These are phyloP conservation scores for Arachis monticola DNA, from an alignment of 331 rosid species.

Conservation along the genomic window DNA sequence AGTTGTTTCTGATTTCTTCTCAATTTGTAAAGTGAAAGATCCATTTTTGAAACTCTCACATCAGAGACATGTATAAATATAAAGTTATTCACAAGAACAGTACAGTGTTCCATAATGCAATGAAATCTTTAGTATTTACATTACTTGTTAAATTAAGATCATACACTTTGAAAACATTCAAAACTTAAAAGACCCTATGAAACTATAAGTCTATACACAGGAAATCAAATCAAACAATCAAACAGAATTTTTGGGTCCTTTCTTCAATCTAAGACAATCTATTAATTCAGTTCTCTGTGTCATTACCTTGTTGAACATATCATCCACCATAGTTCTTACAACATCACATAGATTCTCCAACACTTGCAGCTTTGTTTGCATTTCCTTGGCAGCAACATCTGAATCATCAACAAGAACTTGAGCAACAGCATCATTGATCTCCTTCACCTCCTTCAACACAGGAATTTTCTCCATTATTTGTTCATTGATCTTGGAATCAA, in stretches of 20 bases:
- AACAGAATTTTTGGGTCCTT: constrained; percentile 37
- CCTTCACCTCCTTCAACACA: constrained; percentile 56
- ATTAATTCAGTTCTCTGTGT: constrained; percentile 65
- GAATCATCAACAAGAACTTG: constrained; percentile 52
- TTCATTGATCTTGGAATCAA: constrained; percentile 52
- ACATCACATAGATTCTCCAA: constrained; percentile 60
- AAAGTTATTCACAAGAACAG: background rate
- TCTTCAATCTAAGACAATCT: constrained; percentile 45
- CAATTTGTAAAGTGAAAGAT: background rate
- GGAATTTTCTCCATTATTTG: constrained; percentile 28
- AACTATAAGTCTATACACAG: background rate
- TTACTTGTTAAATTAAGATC: background rate
- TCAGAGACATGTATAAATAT: background rate
- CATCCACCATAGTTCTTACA: constrained; percentile 57
- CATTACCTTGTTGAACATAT: constrained; percentile 63
- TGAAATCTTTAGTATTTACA: constrained; percentile 30
- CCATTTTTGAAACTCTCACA: background rate
- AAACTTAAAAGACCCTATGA: background rate
- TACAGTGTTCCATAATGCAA: background rate
- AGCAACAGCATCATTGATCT: constrained; percentile 55
- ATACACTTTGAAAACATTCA: constrained; percentile 2
- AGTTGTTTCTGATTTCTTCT: background rate
- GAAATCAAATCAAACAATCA: constrained; percentile 11
- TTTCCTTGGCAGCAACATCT: constrained; percentile 44
- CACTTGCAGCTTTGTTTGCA: constrained; percentile 49